Conservation (phyloP, 148 eudicot genomes). For the Rhododendron molle region DNA sequence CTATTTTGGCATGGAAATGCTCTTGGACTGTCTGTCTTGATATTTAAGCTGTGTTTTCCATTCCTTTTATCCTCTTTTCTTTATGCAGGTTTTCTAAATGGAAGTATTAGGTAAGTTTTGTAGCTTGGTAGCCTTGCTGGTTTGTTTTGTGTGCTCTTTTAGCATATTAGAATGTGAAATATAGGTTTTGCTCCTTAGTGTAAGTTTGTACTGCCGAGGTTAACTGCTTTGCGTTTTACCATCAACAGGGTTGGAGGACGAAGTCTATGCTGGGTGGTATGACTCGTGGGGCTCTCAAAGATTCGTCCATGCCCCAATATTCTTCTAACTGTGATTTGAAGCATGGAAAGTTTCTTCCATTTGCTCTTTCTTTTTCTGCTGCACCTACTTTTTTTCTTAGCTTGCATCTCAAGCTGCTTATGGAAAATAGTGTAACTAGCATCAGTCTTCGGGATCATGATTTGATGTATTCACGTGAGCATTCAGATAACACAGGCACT, state of each 20-base stretch:
- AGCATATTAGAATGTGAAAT: not conserved
- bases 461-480: conserved; percentile 25
- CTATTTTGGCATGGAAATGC: not conserved
- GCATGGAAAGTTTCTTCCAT: conserved; percentile 43
- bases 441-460: conserved; percentile 36
- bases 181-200: not conserved
- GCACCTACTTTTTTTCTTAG: conserved; percentile 64
- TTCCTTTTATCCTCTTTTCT: not conserved
- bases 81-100: not conserved
- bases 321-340: conserved; percentile 27
- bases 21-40: not conserved
- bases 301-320: conserved; percentile 26
- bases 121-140: not conserved
- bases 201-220: not conserved
- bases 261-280: conserved; percentile 17
- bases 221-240: conserved; percentile 11
- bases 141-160: not conserved
- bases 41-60: not conserved
- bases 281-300: conserved; percentile 29
- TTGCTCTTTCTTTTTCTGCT: conserved; percentile 66
- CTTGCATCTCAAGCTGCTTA: conserved; percentile 71
- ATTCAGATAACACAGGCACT: conserved; percentile 19
- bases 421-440: conserved; percentile 58
- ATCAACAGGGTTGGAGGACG: conserved; percentile 38
- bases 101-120: not conserved